Evolutionary conservation across 257 asterid species (phyloP).

Genomic region (Solanum gandarillasii): DNA sequence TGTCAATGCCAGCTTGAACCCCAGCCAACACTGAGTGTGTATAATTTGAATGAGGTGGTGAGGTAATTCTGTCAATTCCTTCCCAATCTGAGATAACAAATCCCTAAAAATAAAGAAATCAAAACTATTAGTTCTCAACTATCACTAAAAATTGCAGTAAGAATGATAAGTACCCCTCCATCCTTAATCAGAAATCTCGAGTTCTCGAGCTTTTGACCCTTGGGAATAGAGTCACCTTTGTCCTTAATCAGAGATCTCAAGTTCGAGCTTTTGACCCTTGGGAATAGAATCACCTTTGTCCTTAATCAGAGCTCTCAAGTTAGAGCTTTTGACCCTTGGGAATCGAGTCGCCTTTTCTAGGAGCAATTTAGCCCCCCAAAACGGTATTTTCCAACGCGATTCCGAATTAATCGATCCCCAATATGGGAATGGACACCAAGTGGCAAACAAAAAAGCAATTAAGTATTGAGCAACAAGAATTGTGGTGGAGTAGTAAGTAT

Average conservation of each 20-base stretch:
- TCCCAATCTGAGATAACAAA: slow-evolving; percentile 41
- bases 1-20: slow-evolving; percentile 39
- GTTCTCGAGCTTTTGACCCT: no score
- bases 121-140: not conserved
- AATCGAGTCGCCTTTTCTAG: not conserved
- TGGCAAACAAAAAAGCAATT: not conserved
- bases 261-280: not conserved
- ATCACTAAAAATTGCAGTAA: not conserved
- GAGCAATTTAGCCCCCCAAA: not conserved
- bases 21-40: slow-evolving; percentile 18
- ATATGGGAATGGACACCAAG: no score
- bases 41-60: slow-evolving; percentile 24
- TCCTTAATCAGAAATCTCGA: not conserved
- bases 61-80: slow-evolving; percentile 28
- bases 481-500: not conserved
- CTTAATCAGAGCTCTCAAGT: not conserved
- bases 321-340: not conserved
- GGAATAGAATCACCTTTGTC: not conserved
- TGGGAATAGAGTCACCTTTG: no score
- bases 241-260: not conserved
- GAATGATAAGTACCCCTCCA: not conserved
- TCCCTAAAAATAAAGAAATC: slow-evolving; percentile 11
- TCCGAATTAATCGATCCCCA: not conserved
- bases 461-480: not conserved
- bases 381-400: fast-evolving